Base-by-base conservation (phyloP, 2,329 filamentous ascomycete genomes). In the Colletotrichum destructivum region DNA sequence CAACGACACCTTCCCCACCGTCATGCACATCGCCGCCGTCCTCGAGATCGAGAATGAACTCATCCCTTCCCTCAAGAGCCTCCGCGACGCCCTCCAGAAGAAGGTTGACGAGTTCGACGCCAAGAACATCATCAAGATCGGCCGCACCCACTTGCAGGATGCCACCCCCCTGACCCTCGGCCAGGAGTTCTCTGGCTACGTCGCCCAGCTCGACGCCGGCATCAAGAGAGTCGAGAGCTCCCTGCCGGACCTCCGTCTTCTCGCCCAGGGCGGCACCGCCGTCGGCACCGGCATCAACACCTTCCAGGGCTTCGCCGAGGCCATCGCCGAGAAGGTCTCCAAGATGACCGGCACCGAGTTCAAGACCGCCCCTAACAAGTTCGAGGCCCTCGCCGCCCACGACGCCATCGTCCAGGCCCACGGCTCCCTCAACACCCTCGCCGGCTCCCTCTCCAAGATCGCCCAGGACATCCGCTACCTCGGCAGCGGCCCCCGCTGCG, bases 11-110 rank as follows among this genome's bases (percentile, higher is more conserved):
- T 99, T 99, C 90, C 96, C 96, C 52, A 98, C 96, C 76, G 96
- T 98, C 82, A 99, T 99, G 96, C 96, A 98, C 88, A 98, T 99
- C 81, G 96, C 96, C 73, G 96, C 96, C 74, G 95, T 98, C 60
- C 89, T 98, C 72, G 96, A 98, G 84, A 89, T 98, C 73, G 95
- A 98, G 86, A 89, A 92, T 80, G 89, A 92, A 77, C 91, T 99
- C 56, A 85, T 98, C 21, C 96, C 96, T 49, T 89, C 94, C 60
- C 88, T 98, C 74, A 91, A 88, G 83, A 94, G 90, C 83, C 90
- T 99, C 68, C 93, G 95, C 75, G 88, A 92, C 74, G 94, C 94
- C 61, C 88, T 99, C 73, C 92, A 98, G 86, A 89, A 90, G 82
- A 98, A 98, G 90, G 91, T 94, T 52, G 91, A 97, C 78, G 90